These are phyloP conservation scores for Nadsonia starkeyi-henricii DNA, from an alignment of 1,139 yeast genomes.

Conservation along the genomic window DNA sequence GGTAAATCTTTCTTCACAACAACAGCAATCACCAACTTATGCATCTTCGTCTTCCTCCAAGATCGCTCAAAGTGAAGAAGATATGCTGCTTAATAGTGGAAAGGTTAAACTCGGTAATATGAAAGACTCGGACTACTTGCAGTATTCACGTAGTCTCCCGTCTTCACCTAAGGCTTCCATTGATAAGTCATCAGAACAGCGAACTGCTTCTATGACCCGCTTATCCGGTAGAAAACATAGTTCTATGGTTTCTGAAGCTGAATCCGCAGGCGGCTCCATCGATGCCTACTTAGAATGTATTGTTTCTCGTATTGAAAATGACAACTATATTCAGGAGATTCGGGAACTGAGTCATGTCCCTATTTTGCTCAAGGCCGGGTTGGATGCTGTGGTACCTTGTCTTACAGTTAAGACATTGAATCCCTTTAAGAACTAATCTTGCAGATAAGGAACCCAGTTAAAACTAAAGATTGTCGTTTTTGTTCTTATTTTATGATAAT, in stretches of 20 bases:
- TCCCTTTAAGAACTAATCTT: slow-evolving; percentile 38
- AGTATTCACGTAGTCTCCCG: slow-evolving; percentile 25
- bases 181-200: too few species aligned
- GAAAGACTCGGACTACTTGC: slow-evolving; percentile 26
- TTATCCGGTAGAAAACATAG: slow-evolving; percentile 8
- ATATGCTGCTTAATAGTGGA: too few species aligned
- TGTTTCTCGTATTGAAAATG: slow-evolving; percentile 47
- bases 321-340: slow-evolving; percentile 58
- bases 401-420: slow-evolving; percentile 86
- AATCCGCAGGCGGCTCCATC: slow-evolving; percentile 13
- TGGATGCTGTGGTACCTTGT: slow-evolving; percentile 87
- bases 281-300: slow-evolving; percentile 41
- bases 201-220: neutral
- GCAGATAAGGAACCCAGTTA: too few species aligned
- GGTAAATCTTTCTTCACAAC: slow-evolving; percentile 34
- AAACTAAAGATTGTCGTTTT: too few species aligned
- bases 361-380: slow-evolving; percentile 74
- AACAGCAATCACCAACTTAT: too few species aligned
- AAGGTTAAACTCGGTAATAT: too few species aligned
- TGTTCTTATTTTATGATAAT: too few species aligned
- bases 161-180: slow-evolving; percentile 13
- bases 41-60: too few species aligned
- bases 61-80: slow-evolving; percentile 31
- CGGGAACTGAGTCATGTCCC: slow-evolving; percentile 70
- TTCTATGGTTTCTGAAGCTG: slow-evolving; percentile 5